Base-by-base conservation (phyloP, 2,329 filamentous ascomycete genomes). In the Aspergillus ustus region DNA sequence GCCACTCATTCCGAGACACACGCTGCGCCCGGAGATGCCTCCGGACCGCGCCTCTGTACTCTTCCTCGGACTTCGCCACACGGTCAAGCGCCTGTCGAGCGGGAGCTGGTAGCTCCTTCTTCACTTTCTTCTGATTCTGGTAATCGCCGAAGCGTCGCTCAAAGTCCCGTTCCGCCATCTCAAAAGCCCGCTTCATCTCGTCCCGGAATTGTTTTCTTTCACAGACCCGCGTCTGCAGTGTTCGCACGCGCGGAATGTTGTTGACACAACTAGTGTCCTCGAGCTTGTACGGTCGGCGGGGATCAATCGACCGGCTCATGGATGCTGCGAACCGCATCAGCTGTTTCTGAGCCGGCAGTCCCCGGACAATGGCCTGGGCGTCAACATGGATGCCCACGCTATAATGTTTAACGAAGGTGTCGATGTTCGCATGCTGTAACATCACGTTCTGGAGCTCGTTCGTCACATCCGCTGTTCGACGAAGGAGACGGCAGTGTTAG, bases 241-340 rank as follows among this genome's bases (percentile, higher is more conserved):
- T 25, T 25, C 22, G 22, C 22, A 25, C 22, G 22, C 22, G 22
- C 22, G 22, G 22, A 25, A 25, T 25, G n/a, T 69, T 31, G 58
- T 73, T 73, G 44, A 74, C 49, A 62, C 44, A 69, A 37, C 65
- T 67, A 13, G 63, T 68, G 49, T 73, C 62, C 28, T 72, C 59
- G n/a, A 74, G 61, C 60, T 65, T 64, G 8, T 69, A 74, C 11
- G 64, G 67, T 57, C 57, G 62, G 6, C 63, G 48, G 25, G 67
- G 66, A 45, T 74, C 56, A 52, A 73, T 73, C 3, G 62, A 71
- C 51, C 49, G 53, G 63, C 68, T 73, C 44, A 74, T 66, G 9
- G 63, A 73, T 52, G 48, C 70, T 34, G 66, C 62, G 66, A 73
- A 72, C 20, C 55, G 63, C 51, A 73, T 65, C 9, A 71, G 64